A percentile compares a stretch with the other conserved stretches of the same genome.
Conservation (phyloP, 129 eudicot species). For the Ambrosia trifida region DNA sequence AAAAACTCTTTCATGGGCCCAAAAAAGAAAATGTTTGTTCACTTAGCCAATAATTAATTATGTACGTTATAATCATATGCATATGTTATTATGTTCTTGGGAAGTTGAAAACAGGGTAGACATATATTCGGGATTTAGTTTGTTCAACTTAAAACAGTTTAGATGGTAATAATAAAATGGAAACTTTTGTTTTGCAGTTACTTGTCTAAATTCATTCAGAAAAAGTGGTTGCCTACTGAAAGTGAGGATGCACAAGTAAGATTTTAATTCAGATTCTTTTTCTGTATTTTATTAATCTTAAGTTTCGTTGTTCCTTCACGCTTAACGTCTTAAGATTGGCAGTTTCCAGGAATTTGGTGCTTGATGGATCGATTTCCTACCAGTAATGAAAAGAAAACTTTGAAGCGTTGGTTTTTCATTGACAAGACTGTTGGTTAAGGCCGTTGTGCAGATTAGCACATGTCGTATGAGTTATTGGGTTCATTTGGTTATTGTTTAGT, state of each 20-base stretch:
- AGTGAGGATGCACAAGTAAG: constrained; percentile 40
- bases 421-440: constrained; percentile 54
- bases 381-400: constrained; percentile 35
- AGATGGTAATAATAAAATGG: background rate
- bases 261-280: constrained; percentile 8
- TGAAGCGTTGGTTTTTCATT: constrained; percentile 48
- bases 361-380: constrained; percentile 52
- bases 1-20: background rate
- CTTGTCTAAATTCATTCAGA: constrained; percentile 24
- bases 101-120: no score
- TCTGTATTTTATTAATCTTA: background rate
- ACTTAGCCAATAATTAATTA: constrained; percentile 4
- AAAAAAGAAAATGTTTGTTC: background rate
- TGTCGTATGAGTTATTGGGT: no score
- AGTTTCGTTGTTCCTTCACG: background rate
- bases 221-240: constrained; percentile 18
- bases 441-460: background rate
- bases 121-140: background rate
- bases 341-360: constrained; percentile 37
- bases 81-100: no score
- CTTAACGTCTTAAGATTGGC: constrained; percentile 17
- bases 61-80: background rate
- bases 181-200: constrained; percentile 33
- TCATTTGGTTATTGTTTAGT: no score
- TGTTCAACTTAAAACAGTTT: background rate